These are phyloP conservation scores for Elsinoe necatrix DNA, from an alignment of 2,329 filamentous ascomycete genomes.

Conservation along the genomic window DNA sequence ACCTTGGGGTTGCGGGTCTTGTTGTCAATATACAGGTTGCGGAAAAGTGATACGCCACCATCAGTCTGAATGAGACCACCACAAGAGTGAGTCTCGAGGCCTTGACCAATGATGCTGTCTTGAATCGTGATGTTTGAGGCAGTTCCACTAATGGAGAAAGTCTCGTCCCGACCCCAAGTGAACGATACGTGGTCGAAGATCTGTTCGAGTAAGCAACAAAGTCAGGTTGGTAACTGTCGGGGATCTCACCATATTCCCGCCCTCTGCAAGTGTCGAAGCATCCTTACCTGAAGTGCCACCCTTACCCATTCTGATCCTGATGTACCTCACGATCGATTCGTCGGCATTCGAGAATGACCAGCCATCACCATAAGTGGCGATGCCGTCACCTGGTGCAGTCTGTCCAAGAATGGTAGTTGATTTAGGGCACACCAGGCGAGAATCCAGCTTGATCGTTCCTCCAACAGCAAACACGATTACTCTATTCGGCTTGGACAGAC, in stretches of 20 bases:
- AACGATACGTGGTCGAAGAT: conserved; percentile 11
- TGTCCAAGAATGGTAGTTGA: conserved; percentile 1
- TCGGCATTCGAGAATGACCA: conserved; percentile 13
- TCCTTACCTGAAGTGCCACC: conserved; percentile 9
- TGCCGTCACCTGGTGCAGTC: conserved; percentile 6
- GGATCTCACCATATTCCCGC: background rate
- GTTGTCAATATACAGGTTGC: conserved; percentile 12
- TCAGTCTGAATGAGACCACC: conserved; percentile 11
- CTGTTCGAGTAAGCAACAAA: background rate
- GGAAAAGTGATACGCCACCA: conserved; percentile 8
- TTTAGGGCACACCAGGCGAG: conserved; percentile 1
- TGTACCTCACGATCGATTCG: conserved; percentile 3
- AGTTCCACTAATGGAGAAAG: conserved; percentile 2
- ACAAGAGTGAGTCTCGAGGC: conserved; percentile 8
- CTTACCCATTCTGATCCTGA: conserved; percentile 10
- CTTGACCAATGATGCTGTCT: conserved; percentile 10
- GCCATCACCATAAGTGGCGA: conserved; percentile 5
- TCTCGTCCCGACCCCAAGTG: conserved; percentile 11
- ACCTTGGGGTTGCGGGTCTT: conserved; percentile 10
- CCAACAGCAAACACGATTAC: conserved; percentile 3
- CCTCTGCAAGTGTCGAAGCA: conserved; percentile 2
- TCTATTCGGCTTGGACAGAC: conserved; percentile 4
- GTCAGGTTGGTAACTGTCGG: background rate
- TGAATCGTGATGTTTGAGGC: conserved; percentile 10
- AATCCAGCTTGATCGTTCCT: conserved; percentile 3